Evolutionary conservation across 2,329 filamentous ascomycete species (phyloP), one percentile per base, ranked within the genome.

Genomic region (Pseudocercospora fuligena): DNA sequence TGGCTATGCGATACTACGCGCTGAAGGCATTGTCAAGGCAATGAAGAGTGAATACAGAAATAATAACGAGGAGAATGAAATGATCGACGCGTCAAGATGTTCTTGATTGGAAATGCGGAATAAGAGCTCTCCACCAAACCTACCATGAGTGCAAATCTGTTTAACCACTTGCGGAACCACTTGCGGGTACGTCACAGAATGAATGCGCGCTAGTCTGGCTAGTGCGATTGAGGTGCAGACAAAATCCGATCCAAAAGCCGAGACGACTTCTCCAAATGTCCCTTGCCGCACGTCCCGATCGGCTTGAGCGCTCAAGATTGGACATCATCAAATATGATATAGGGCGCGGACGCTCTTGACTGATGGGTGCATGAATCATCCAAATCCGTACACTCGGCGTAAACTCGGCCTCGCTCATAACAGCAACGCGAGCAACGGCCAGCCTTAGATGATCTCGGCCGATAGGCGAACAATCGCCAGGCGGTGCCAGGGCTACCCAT

Each of bases 211-310:
- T 43, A 43, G 40, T 43, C 33, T 31, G 12, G 46, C 21, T 61
- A 61, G 59, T 53, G 59, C 21, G 27, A 11, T 31, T 56, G 51
- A 56, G 11, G 47, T 31, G 27, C 51, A 56, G 27, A 16, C 51
- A 56, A 31, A 7, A 21, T 56, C 51, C 25, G 25, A 56, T 29
- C 9, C 27, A 54, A 54, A 54, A 54, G 49, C 49, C 49, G 49
- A 54, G 9, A 1, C 46, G 23, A 49, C 23, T 19, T 49, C 14
- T n/a, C 16, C 12, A 9, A 14, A n/a, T 27, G 19, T 36, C 11
- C 19, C 1, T 3, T 31, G 59, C 59, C 59, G 59, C 59, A 61
- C 43, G 43, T 21, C 27, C 59, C 46, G 59, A 29, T 47, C 58
- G 58, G 58, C 58, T 29, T 23, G 3, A 11, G 21, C 9, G 58